Evolutionary conservation across 129 eudicot species (phyloP).

Genomic region (Saussurea involucrata): DNA sequence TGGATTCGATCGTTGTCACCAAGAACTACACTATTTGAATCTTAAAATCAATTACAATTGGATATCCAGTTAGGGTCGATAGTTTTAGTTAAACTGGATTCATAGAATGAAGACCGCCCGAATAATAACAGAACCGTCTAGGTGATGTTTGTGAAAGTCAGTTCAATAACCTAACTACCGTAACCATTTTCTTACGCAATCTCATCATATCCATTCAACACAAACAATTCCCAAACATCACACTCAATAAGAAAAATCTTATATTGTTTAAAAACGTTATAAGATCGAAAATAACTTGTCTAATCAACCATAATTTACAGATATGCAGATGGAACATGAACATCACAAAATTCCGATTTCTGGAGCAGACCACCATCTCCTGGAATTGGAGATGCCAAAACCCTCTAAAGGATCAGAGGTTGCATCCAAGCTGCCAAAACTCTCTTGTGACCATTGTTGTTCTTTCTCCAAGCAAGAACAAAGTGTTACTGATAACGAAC

Average conservation of each 20-base stretch:
- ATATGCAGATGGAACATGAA: slow-evolving; percentile 48
- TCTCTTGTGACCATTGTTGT: slow-evolving; percentile 29
- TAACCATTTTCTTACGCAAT: background rate
- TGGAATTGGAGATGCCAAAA: slow-evolving; percentile 31
- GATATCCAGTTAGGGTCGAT: background rate
- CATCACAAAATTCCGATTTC: slow-evolving; percentile 26
- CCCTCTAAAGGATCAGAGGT: background rate
- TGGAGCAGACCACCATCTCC: slow-evolving; percentile 18
- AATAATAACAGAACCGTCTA: background rate
- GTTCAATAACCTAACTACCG: background rate
- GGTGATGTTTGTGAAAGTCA: background rate
- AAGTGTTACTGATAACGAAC: slow-evolving; percentile 24
- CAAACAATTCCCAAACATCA: background rate
- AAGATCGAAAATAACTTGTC: background rate
- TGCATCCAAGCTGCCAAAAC: slow-evolving; percentile 4
- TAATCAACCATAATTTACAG: background rate
- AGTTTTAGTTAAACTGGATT: no score
- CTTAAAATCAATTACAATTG: no score
- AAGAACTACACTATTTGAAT: no score
- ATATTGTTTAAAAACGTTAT: background rate
- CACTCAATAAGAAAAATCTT: background rate
- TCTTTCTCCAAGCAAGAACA: slow-evolving; percentile 40
- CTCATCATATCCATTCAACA: background rate
- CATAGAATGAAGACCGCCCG: background rate
- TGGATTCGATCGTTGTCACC: background rate